These are phyloP conservation scores for Metschnikowia reukaufii DNA, from an alignment of 805 yeast species.

Conservation along the genomic window DNA sequence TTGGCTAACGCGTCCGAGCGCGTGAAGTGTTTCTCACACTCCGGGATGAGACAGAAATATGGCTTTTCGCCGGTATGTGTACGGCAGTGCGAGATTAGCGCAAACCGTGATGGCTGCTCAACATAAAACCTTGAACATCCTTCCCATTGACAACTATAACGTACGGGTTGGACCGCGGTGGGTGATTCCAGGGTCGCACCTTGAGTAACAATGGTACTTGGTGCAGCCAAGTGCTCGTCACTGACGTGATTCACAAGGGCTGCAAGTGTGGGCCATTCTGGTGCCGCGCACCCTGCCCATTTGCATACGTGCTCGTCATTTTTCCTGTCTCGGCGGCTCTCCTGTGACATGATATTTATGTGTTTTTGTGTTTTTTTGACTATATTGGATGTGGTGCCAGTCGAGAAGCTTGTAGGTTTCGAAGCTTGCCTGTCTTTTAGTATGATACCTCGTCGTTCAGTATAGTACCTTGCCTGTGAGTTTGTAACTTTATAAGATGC, in stretches of 20 bases:
- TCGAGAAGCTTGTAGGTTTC: too few relatives aligned
- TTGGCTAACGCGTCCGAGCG: constrained; percentile 62
- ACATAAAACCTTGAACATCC: constrained; percentile 54
- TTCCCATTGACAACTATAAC: constrained; percentile 62
- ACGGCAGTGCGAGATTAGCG: constrained; percentile 61
- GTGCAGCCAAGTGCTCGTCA: constrained; percentile 30
- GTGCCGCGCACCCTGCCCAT: constrained; percentile 32
- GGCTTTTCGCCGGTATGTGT: constrained; percentile 70
- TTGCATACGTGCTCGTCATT: constrained; percentile 26
- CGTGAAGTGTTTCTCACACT: constrained; percentile 60
- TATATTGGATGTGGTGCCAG: too few relatives aligned
- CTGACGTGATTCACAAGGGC: constrained; percentile 34
- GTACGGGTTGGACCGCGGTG: too few relatives aligned
- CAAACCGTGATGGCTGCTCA: constrained; percentile 54
- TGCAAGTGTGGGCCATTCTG: constrained; percentile 23
- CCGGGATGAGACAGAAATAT: constrained; percentile 59
- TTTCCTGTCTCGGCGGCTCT: constrained; percentile 3
- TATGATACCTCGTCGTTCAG: too few relatives aligned
- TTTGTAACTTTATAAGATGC: too few relatives aligned
- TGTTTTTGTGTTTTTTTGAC: too few relatives aligned
- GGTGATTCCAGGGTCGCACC: too few relatives aligned
- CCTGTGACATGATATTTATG: constrained; percentile 11
- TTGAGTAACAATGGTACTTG: too few relatives aligned
- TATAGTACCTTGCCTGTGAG: too few relatives aligned
- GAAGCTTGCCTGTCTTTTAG: too few relatives aligned